Percentiles rank a stretch among this genome's conserved stretches.
Conservation (phyloP, 768 basidiomycete species). For the Vararia minispora region DNA sequence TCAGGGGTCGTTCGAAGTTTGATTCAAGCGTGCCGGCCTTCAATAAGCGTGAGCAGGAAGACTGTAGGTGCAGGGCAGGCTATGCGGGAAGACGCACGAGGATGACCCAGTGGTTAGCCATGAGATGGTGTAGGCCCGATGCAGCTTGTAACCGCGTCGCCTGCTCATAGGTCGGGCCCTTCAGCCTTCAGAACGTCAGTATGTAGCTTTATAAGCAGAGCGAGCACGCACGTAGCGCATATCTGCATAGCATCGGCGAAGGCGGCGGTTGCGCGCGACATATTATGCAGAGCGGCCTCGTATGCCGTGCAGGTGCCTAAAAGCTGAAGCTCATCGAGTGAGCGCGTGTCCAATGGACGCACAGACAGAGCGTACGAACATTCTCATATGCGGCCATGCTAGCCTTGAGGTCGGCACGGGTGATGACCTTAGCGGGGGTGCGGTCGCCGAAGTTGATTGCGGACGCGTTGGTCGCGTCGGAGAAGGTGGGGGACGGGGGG, state of each 20-base stretch:
- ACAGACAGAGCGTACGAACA: constrained; percentile 30
- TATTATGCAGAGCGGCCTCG: constrained; percentile 65
- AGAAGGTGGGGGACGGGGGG: constrained; percentile 78
- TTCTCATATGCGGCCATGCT: constrained; percentile 76
- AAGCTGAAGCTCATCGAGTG: constrained; percentile 34
- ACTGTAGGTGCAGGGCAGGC: neutral
- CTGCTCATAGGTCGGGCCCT: constrained; percentile 70
- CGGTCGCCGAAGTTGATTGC: constrained; percentile 64
- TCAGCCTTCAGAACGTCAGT: constrained; percentile 35
- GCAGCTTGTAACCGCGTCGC: constrained; percentile 78
- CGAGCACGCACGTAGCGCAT: constrained; percentile 58
- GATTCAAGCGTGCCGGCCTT: constrained; percentile 81
- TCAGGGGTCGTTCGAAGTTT: constrained; percentile 80
- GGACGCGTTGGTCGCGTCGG: constrained; percentile 70
- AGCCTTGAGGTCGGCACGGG: constrained; percentile 63
- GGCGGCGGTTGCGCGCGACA: constrained; percentile 74
- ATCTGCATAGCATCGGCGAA: constrained; percentile 83
- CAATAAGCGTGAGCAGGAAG: neutral
- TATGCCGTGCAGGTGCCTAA: constrained; percentile 69
- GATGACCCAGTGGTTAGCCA: constrained; percentile 89
- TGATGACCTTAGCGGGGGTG: constrained; percentile 76
- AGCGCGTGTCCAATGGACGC: neutral
- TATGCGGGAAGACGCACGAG: constrained; percentile 39
- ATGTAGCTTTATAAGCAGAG: neutral
- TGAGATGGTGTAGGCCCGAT: constrained; percentile 82